phyloP scores from a whole-genome alignment of 805 yeast genomes.

The Candida qinlingensis region DNA sequence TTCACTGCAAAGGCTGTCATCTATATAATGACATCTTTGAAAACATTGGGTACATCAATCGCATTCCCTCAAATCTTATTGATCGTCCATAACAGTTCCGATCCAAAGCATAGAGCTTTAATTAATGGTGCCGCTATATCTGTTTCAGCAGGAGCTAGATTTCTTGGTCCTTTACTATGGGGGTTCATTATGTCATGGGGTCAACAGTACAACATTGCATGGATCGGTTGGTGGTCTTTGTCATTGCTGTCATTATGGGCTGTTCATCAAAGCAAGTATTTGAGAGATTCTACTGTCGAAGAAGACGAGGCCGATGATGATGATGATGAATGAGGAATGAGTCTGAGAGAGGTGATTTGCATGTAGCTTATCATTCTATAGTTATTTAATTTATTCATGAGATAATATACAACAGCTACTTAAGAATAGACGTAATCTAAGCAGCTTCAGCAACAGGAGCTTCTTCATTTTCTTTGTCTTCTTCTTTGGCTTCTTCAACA shows the following conservation, averaged over 20 bases:
- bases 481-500: neutral
- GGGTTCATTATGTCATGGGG: slow-evolving; percentile 41
- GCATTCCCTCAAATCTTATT: slow-evolving; percentile 49
- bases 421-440: neutral
- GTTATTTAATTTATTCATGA: neutral
- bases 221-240: slow-evolving; percentile 31
- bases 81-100: slow-evolving; percentile 49
- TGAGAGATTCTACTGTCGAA: slow-evolving; percentile 21
- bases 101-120: slow-evolving; percentile 49
- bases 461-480: neutral
- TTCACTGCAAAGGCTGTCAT: slow-evolving; percentile 19
- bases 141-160: slow-evolving; percentile 49
- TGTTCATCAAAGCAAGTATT: slow-evolving; percentile 23
- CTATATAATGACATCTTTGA: slow-evolving; percentile 26
- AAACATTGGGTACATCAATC: slow-evolving; percentile 39
- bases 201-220: slow-evolving; percentile 25
- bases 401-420: neutral
- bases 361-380: too few species aligned
- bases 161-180: slow-evolving; percentile 52
- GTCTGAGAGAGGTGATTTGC: too few species aligned
- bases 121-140: slow-evolving; percentile 55
- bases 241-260: slow-evolving; percentile 25
- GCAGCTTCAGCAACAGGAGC: neutral
- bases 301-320: neutral
- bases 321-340: neutral